A percentile compares a stretch with the other conserved stretches of the same genome.
Evolutionary conservation across 345 rosid genomes (phyloP).

Genomic region (Linum trigynum): DNA sequence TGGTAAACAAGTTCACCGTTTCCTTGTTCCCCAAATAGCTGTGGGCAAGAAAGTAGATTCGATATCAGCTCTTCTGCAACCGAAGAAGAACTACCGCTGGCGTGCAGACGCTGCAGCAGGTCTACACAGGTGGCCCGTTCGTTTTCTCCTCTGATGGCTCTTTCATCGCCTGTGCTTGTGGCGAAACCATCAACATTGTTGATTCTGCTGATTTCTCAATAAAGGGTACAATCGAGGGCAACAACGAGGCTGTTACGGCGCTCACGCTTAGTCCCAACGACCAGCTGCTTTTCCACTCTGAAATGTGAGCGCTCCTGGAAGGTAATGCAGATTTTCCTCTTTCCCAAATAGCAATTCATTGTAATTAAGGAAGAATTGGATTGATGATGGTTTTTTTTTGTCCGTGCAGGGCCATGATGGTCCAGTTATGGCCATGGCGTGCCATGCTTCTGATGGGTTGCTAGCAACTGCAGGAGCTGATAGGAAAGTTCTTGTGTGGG

Average conservation of each 20-base stretch:
- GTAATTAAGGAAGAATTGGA: not conserved
- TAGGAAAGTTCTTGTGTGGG: constrained; percentile 96
- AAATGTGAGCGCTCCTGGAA: constrained; percentile 89
- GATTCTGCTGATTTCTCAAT: constrained; percentile 46
- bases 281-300: constrained; percentile 60
- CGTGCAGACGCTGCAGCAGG: constrained; percentile 61
- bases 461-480: constrained; percentile 96
- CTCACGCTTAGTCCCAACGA: constrained; percentile 72
- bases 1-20: too few species aligned
- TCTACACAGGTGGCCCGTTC: constrained; percentile 82
- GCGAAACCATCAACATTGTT: constrained; percentile 67
- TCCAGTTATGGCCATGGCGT: constrained; percentile 82
- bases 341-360: not conserved
- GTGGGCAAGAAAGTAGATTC: too few species aligned
- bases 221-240: constrained; percentile 58
- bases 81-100: constrained; percentile 70
- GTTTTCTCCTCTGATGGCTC: constrained; percentile 69
- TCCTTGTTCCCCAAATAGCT: too few species aligned
- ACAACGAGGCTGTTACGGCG: constrained; percentile 60
- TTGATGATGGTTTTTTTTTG: constrained; percentile 5
- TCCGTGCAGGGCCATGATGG: constrained; percentile 75
- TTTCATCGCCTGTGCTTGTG: constrained; percentile 69
- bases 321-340: constrained; percentile 24
- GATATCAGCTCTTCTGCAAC: constrained; percentile 17
- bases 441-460: constrained; percentile 89